Conservation (phyloP, 345 rosid genomes). For the Bretschneidera sinensis region DNA sequence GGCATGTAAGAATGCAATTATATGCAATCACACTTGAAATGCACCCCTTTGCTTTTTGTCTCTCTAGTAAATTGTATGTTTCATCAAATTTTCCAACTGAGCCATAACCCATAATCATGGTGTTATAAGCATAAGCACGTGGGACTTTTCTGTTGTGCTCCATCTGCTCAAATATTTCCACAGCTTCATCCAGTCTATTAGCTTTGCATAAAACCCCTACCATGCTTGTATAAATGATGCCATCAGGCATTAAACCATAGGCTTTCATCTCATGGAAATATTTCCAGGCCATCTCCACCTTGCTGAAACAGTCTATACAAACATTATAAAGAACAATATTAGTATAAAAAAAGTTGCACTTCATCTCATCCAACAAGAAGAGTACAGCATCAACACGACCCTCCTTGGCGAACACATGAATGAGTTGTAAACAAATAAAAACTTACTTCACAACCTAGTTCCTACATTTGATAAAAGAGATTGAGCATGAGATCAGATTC, state of each 20-base stretch:
- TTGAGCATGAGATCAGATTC: slow-evolving; percentile 70
- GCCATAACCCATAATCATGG: slow-evolving; percentile 97
- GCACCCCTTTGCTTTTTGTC: slow-evolving; percentile 82
- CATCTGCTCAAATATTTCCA: slow-evolving; percentile 78
- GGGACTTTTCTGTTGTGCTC: slow-evolving; percentile 65
- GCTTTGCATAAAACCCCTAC: slow-evolving; percentile 84
- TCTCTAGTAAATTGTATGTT: slow-evolving; percentile 71
- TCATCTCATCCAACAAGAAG: slow-evolving; percentile 87
- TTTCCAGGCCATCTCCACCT: slow-evolving; percentile 97
- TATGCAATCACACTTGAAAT: slow-evolving; percentile 88
- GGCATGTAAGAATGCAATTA: slow-evolving; percentile 86
- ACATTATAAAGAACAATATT: slow-evolving; percentile 92
- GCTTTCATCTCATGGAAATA: slow-evolving; percentile 88
- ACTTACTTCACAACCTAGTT: slow-evolving; percentile 81
- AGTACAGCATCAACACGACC: slow-evolving; percentile 83
- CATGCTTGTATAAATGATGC: slow-evolving; percentile 90
- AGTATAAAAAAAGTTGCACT: slow-evolving; percentile 61
- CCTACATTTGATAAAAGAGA: slow-evolving; percentile 92
- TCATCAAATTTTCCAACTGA: slow-evolving; percentile 78
- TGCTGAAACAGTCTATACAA: slow-evolving; percentile 91
- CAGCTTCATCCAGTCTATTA: slow-evolving; percentile 72
- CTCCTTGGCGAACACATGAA: slow-evolving; percentile 74
- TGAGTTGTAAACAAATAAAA: slow-evolving; percentile 87
- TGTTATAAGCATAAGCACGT: slow-evolving; percentile 86
- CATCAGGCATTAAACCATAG: slow-evolving; percentile 70